phyloP scores from a whole-genome alignment of 2,329 filamentous ascomycete species.

The Paraconiothyrium sp. region DNA sequence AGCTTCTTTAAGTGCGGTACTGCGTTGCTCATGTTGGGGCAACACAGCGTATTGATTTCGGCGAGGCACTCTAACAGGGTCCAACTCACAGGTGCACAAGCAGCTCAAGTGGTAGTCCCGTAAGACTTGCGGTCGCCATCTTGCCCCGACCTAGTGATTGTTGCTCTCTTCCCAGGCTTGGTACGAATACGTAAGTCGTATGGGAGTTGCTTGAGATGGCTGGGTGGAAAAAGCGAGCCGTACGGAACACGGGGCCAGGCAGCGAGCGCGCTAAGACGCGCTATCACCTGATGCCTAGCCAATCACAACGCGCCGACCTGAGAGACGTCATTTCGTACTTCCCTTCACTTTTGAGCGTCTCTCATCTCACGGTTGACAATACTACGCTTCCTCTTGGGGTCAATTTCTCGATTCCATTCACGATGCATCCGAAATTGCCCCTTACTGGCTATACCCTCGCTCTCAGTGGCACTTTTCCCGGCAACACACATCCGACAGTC shows the following conservation, averaged over 20 bases:
- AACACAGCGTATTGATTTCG: neutral
- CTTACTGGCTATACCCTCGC: conserved; percentile 63
- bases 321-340: neutral
- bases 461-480: conserved; percentile 69
- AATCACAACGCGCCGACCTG: neutral
- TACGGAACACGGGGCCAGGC: conserved; percentile 8
- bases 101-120: conserved; percentile 65
- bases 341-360: neutral
- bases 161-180: neutral
- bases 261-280: conserved; percentile 10
- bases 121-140: conserved; percentile 36
- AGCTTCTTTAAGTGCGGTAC: neutral
- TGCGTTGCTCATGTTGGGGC: neutral
- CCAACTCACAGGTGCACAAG: conserved; percentile 51
- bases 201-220: neutral
- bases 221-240: neutral
- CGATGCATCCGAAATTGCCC: conserved; percentile 43
- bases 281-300: conserved; percentile 1
- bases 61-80: neutral
- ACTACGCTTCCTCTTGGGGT: conserved; percentile 7
- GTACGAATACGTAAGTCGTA: neutral
- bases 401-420: conserved; percentile 9
- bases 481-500: conserved; percentile 61
- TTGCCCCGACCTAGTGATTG: neutral
- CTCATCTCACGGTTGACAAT: neutral